A percentile compares a stretch with the other conserved stretches of the same genome.
phyloP scores from a whole-genome alignment of 2,329 filamentous ascomycete species.

The Emergomyces orientalis region DNA sequence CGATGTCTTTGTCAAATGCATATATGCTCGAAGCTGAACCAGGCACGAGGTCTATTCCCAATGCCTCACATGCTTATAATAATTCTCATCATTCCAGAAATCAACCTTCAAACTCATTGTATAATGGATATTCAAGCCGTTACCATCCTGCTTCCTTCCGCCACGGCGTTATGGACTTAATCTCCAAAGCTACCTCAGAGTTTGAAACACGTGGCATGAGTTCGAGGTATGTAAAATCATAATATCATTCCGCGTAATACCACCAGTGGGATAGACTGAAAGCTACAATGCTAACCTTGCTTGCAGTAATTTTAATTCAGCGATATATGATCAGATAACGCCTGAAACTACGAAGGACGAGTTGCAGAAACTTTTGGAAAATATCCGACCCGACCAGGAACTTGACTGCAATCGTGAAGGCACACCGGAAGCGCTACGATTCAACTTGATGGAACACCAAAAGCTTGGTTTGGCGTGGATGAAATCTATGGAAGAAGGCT shows the following conservation, averaged over 20 bases:
- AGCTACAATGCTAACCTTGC: neutral
- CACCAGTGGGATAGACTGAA: neutral
- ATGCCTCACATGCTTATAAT: neutral
- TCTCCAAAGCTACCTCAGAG: neutral
- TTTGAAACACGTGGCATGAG: neutral
- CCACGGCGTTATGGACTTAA: neutral
- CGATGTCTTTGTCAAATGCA: neutral
- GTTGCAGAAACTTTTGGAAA: constrained; percentile 59
- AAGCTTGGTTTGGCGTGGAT: constrained; percentile 70
- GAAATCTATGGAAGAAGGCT: constrained; percentile 61
- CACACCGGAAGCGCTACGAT: constrained; percentile 60
- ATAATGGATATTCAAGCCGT: neutral
- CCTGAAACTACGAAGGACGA: constrained; percentile 52
- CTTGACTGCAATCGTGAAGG: constrained; percentile 53
- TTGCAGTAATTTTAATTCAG: neutral
- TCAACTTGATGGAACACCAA: constrained; percentile 70
- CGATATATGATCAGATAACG: constrained; percentile 25
- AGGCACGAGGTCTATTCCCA: neutral
- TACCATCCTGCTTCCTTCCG: neutral
- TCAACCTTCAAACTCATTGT: neutral
- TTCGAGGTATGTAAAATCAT: constrained; percentile 1
- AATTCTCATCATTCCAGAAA: neutral
- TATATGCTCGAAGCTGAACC: neutral
- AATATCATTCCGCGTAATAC: neutral
- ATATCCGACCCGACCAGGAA: constrained; percentile 64